A percentile compares a stretch with the other conserved stretches of the same genome.
Evolutionary conservation across 441 rosid species (phyloP).

Genomic region (Breynia disticha): DNA sequence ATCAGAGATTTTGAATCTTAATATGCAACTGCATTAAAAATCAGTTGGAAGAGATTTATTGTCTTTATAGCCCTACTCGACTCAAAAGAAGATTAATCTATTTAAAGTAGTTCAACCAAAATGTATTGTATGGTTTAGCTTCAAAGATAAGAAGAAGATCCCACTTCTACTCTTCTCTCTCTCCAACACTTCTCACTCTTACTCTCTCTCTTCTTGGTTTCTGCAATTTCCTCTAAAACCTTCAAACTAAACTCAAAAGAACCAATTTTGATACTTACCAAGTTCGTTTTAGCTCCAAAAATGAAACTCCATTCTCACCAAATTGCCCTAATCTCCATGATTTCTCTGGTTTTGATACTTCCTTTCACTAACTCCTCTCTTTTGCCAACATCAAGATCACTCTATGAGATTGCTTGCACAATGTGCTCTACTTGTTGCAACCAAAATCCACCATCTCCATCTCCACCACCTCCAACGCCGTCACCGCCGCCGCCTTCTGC

Average conservation of each 20-base stretch:
- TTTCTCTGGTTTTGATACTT: constrained; percentile 10
- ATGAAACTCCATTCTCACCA: not conserved
- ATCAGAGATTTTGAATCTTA: too few relatives aligned
- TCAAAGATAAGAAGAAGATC: constrained; percentile 16
- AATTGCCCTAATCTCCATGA: constrained; percentile 1
- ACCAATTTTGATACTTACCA: too few relatives aligned
- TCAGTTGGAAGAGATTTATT: too few relatives aligned
- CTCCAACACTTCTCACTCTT: not conserved
- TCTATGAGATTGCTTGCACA: constrained; percentile 69
- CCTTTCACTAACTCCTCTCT: constrained; percentile 13
- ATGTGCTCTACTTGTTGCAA: constrained; percentile 78
- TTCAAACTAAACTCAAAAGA: too few relatives aligned
- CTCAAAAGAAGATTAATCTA: too few relatives aligned
- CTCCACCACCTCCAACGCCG: constrained; percentile 37
- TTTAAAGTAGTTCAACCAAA: not conserved
- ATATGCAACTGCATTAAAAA: too few relatives aligned
- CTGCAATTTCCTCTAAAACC: too few relatives aligned
- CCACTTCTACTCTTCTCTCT: not conserved
- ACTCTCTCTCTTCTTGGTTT: not conserved
- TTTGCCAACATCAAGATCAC: constrained; percentile 18
- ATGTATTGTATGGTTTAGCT: constrained; percentile 8
- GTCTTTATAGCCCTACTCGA: too few relatives aligned
- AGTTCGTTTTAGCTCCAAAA: too few relatives aligned
- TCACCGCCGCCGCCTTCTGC: constrained; percentile 32
- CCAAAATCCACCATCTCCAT: constrained; percentile 34